Conservation (phyloP, 306 rosid species). For the Macrotyloma uniflorum region DNA sequence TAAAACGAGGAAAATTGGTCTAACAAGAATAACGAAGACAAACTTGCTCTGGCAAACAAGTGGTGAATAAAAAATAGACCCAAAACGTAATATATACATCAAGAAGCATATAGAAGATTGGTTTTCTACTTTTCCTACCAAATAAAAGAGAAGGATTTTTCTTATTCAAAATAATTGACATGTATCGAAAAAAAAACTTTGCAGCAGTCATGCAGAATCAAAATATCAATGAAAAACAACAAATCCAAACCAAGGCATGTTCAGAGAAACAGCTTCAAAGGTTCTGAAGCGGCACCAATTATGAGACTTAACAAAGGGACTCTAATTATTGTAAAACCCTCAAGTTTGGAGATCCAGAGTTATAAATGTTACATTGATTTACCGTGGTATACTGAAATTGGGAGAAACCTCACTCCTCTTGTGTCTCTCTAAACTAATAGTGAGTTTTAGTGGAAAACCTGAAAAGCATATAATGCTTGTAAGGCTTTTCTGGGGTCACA, state of each 20-base stretch:
- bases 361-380: not conserved
- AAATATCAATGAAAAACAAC: not conserved
- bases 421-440: not conserved
- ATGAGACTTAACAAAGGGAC: not conserved
- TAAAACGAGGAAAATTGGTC: too few species aligned
- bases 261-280: not conserved
- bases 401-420: not conserved
- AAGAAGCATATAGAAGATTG: not conserved
- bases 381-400: not conserved
- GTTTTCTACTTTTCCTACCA: not conserved
- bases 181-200: not conserved
- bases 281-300: not conserved
- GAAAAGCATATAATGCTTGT: slow-evolving; percentile 69
- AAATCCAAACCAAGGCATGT: not conserved
- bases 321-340: not conserved
- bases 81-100: not conserved
- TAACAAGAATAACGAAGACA: too few species aligned
- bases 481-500: slow-evolving; percentile 65
- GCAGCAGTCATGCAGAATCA: not conserved
- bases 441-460: slow-evolving; percentile 55
- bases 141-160: not conserved
- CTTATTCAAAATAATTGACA: not conserved
- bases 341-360: not conserved
- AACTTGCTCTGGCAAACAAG: not conserved
- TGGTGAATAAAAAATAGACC: not conserved